Base-by-base conservation (phyloP, 1,139 yeast genomes). In the Sugiyamaella japonica region DNA sequence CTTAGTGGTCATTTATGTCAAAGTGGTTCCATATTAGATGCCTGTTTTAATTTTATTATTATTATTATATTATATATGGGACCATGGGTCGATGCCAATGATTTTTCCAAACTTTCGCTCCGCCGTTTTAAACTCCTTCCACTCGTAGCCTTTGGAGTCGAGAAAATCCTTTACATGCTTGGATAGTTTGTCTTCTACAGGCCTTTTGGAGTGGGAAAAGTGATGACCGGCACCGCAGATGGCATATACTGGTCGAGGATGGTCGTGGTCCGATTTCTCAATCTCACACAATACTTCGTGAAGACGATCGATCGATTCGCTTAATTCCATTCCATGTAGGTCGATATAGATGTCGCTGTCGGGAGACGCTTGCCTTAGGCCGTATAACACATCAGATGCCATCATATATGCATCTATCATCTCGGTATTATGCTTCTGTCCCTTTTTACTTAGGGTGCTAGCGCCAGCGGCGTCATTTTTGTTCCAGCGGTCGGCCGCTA, bases 81-180 rank as follows among this genome's bases (percentile, higher is more conserved):
- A 63, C 74, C 74, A 74, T 2, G 77, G 76, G 54, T 74, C 77
- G 10, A 74, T 63, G 9, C 72, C 76, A 12, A 72, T 64, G 6
- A 74, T 54, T 4, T 70, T 64, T 1, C 77, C 77, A 50, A 63
- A 72, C 20, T 57, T 58, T 0, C 63, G 56, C 32, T 65, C 66
- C 3, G 67, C 67, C 31, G 69, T 62, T 16, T 59, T 62, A 48
- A 70, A 67, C 17, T 68, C 66, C 25, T 69, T 67, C 64, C 71
- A 71, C 51, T 70, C 69, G 55, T 70, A 75, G 4, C 76, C 77
- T 50, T 66, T 59, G 38, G 66, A 63, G 56, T 73, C 73, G 10
- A 74, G 60, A 62, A 53, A 63, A 31, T 65, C 63, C 38, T 61
- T 61, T 20, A 70, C 70, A 9, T 60, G 58, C 56, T 64, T 68